Evolutionary conservation across 352 stramenopile genomes (phyloP).

Genomic region (Pythium phragmiticola): DNA sequence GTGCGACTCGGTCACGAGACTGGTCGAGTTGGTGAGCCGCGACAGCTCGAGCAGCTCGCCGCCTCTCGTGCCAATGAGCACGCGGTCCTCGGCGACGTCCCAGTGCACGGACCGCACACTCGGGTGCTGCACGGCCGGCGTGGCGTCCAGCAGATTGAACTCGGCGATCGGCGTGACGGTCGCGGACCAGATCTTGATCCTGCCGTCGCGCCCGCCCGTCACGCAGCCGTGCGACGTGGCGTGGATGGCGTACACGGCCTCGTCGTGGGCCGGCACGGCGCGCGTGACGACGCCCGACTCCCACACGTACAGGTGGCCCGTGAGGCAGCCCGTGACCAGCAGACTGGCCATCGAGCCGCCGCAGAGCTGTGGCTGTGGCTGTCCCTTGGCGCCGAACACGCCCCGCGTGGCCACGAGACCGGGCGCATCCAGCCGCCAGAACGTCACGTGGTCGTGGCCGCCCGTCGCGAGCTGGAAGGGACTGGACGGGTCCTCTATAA

Average conservation of each 20-base stretch:
- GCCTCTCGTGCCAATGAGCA: constrained; percentile 67
- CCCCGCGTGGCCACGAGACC: constrained; percentile 50
- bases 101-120: constrained; percentile 60
- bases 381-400: constrained; percentile 58
- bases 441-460: constrained; percentile 65
- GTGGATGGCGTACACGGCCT: constrained; percentile 68
- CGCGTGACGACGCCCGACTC: constrained; percentile 54
- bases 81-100: constrained; percentile 65
- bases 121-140: constrained; percentile 47
- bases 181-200: constrained; percentile 71
- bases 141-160: constrained; percentile 55
- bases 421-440: constrained; percentile 63
- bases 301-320: constrained; percentile 74
- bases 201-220: constrained; percentile 58
- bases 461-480: constrained; percentile 58
- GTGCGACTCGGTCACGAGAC: constrained; percentile 68
- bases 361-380: constrained; percentile 59
- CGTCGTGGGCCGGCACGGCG: constrained; percentile 64
- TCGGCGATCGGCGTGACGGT: constrained; percentile 48
- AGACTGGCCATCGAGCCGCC: constrained; percentile 50
- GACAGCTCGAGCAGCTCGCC: constrained; percentile 72
- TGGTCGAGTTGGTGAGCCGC: constrained; percentile 53
- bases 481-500: constrained; percentile 45
- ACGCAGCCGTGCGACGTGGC: constrained; percentile 51
- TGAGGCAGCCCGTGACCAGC: constrained; percentile 58